Evolutionary conservation across 1,284 basidiomycete species (phyloP).

Genomic region (Cutaneotrichosporon sp.): DNA sequence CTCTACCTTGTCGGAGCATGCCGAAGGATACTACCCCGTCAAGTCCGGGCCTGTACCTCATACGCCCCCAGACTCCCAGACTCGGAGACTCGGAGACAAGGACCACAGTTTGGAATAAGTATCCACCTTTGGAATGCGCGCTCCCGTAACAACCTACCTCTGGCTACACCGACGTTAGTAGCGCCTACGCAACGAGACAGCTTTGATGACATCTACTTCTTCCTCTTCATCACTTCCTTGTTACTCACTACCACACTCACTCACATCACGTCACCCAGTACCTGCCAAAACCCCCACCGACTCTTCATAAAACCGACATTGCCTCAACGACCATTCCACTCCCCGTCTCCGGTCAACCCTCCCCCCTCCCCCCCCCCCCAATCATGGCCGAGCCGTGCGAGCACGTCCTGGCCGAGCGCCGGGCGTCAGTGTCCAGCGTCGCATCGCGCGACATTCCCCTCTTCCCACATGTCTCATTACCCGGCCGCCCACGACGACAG

Average conservation of each 20-base stretch:
- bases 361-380: not conserved
- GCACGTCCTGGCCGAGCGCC: slow-evolving; percentile 11
- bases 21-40: not conserved
- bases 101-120: no score
- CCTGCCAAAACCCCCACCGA: not conserved
- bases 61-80: no score
- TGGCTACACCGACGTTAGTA: not conserved
- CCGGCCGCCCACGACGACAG: not conserved
- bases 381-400: slow-evolving; percentile 5
- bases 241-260: slow-evolving; percentile 1
- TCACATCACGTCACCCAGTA: not conserved
- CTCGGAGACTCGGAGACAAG: no score
- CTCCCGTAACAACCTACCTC: not conserved
- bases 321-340: not conserved
- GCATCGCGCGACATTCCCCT: not conserved
- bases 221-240: not conserved
- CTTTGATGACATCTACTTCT: not conserved
- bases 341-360: not conserved
- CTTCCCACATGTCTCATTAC: not conserved
- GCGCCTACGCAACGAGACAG: not conserved
- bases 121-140: not conserved
- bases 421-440: not conserved
- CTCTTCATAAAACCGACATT: not conserved
- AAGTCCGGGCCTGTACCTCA: not conserved
- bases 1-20: not conserved